Percentiles rank a stretch among this genome's conserved stretches.
Conservation (phyloP, 2,329 filamentous ascomycete genomes). For the Colletotrichum theobromicola region DNA sequence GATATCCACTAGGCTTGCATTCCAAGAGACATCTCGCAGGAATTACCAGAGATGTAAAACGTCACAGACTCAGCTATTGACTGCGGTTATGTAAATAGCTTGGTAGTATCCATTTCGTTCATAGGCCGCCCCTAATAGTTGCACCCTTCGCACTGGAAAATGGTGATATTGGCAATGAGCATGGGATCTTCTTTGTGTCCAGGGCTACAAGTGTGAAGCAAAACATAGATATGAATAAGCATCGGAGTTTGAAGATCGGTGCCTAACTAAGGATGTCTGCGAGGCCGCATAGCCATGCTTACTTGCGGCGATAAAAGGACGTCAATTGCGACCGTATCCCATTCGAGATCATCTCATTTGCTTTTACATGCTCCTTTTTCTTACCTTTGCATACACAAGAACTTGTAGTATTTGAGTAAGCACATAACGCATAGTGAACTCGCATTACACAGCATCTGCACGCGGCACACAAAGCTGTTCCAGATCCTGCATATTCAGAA, state of each 20-base stretch:
- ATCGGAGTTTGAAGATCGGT: neutral
- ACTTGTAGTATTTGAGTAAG: neutral
- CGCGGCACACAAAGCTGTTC: neutral
- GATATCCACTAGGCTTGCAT: too few species aligned
- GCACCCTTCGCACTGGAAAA: too few species aligned
- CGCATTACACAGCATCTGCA: neutral
- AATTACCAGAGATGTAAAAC: too few species aligned
- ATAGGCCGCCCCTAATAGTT: too few species aligned
- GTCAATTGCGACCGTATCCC: neutral
- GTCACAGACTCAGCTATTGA: too few species aligned
- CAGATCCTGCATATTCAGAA: neutral
- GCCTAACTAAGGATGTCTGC: accelerated
- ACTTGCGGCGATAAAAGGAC: accelerated
- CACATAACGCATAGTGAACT: neutral
- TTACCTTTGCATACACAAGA: too few species aligned
- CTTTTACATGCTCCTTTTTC: too few species aligned
- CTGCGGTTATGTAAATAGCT: too few species aligned
- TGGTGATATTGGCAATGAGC: too few species aligned
- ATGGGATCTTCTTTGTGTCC: neutral
- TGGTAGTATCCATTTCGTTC: too few species aligned
- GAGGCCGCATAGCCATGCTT: neutral
- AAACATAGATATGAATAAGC: neutral
- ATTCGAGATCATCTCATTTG: neutral
- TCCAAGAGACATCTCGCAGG: too few species aligned
- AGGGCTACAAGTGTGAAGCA: neutral